Evolutionary conservation across 2,329 filamentous ascomycete genomes (phyloP).

Genomic region (Cercospora citrullina): DNA sequence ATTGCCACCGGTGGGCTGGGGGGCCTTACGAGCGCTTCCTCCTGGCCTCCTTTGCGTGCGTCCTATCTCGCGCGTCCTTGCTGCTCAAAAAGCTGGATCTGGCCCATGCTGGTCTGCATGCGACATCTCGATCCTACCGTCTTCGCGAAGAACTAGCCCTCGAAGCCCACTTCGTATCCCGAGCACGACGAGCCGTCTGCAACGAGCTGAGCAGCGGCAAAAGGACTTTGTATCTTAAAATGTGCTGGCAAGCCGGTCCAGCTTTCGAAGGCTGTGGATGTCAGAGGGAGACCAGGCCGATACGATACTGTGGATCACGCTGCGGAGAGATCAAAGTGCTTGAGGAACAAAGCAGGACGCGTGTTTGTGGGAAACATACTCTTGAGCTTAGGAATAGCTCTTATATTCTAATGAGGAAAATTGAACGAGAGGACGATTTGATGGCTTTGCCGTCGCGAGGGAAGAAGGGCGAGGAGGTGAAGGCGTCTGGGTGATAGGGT

Average conservation of each 20-base stretch:
- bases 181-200: too few relatives aligned
- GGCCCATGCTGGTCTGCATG: neutral
- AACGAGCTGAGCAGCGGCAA: too few relatives aligned
- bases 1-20: neutral
- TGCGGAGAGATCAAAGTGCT: constrained; percentile 1
- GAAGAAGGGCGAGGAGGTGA: neutral
- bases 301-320: neutral
- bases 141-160: neutral
- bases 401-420: neutral
- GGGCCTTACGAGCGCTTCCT: neutral
- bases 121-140: neutral
- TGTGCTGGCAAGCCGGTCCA: constrained; percentile 6
- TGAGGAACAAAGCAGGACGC: constrained; percentile 2
- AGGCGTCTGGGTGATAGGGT: neutral
- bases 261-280: constrained; percentile 15
- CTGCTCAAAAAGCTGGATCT: neutral
- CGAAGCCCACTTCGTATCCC: neutral
- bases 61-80: neutral
- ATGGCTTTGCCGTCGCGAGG: neutral
- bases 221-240: too few relatives aligned
- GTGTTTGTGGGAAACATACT: constrained; percentile 13
- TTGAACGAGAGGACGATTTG: neutral
- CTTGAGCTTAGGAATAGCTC: constrained; percentile 5
- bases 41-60: neutral
- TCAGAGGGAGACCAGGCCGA: neutral